Percentiles rank a stretch among this genome's conserved stretches.
Evolutionary conservation across 2,329 filamentous ascomycete genomes (phyloP).

Genomic region (Botrytis medusae): DNA sequence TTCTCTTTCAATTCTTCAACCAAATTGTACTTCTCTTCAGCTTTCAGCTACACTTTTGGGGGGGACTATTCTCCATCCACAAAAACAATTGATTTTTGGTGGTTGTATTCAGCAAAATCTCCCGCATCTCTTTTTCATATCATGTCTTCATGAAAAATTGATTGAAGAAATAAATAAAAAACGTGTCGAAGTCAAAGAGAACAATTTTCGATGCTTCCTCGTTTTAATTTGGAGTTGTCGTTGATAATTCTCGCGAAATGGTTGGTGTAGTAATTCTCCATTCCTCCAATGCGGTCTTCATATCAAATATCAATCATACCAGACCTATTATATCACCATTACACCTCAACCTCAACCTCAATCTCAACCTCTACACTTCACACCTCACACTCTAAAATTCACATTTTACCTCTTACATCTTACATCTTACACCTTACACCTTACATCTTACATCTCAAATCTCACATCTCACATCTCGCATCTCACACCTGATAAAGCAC

Average conservation of each 20-base stretch:
- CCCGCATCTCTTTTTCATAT: slow-evolving; percentile 1
- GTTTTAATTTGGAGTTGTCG: neutral
- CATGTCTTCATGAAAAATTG: neutral
- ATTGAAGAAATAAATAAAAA: neutral
- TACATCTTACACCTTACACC: neutral
- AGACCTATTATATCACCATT: neutral
- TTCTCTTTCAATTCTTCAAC: neutral
- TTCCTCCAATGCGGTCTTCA: slow-evolving; percentile 16
- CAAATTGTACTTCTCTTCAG: slow-evolving; percentile 13
- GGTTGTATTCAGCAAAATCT: neutral
- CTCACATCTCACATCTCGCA: neutral
- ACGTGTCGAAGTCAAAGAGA: neutral
- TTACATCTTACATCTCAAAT: neutral
- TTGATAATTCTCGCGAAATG: slow-evolving; percentile 15
- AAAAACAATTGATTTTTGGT: neutral
- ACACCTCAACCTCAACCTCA: neutral
- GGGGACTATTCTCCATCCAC: neutral
- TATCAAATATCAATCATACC: neutral
- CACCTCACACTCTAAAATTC: neutral
- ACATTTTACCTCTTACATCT: neutral
- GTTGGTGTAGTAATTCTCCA: slow-evolving; percentile 21
- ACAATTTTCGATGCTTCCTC: neutral
- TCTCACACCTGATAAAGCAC: neutral
- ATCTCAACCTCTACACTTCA: neutral
- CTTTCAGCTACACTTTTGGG: neutral